A percentile compares a stretch with the other conserved stretches of the same genome.
phyloP scores from a whole-genome alignment of 2,329 filamentous ascomycete species.

The Cytospora leucostoma region DNA sequence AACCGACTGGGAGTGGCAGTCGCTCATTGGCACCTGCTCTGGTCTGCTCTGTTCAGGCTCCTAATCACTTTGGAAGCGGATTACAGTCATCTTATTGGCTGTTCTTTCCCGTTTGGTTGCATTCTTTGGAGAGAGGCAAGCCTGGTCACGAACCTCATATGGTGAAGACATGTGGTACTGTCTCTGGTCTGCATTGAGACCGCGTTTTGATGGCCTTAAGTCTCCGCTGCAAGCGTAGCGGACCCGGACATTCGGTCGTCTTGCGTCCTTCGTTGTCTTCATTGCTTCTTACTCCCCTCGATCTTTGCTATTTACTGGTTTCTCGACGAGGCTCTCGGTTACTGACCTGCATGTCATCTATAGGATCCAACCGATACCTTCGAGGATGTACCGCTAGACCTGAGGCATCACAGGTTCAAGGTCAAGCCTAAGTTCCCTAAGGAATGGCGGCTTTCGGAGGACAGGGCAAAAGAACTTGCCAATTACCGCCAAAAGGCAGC shows the following conservation, averaged over 20 bases:
- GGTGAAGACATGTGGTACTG: not conserved
- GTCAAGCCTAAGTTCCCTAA: conserved; percentile 71
- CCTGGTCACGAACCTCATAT: not conserved
- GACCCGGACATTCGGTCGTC: not conserved
- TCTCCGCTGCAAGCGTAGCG: not conserved
- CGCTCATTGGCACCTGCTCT: too few species aligned
- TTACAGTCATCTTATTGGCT: too few species aligned
- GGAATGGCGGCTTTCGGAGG: conserved; percentile 76
- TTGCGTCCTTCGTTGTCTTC: not conserved
- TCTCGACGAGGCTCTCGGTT: not conserved
- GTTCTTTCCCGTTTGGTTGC: too few species aligned
- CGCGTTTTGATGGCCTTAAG: not conserved
- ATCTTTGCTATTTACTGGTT: too few species aligned
- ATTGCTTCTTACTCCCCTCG: not conserved
- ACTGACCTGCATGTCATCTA: conserved; percentile 6
- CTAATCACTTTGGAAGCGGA: too few species aligned
- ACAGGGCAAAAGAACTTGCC: conserved; percentile 67
- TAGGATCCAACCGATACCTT: conserved; percentile 78
- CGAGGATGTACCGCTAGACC: conserved; percentile 85
- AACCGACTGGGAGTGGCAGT: too few species aligned
- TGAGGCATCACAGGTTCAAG: conserved; percentile 77
- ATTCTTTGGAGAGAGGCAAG: too few species aligned
- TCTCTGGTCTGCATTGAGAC: not conserved
- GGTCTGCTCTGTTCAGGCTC: too few species aligned
- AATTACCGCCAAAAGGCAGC: conserved; percentile 55